Base-by-base conservation (phyloP, 352 stramenopile species). In the Phytophthora europaea region DNA sequence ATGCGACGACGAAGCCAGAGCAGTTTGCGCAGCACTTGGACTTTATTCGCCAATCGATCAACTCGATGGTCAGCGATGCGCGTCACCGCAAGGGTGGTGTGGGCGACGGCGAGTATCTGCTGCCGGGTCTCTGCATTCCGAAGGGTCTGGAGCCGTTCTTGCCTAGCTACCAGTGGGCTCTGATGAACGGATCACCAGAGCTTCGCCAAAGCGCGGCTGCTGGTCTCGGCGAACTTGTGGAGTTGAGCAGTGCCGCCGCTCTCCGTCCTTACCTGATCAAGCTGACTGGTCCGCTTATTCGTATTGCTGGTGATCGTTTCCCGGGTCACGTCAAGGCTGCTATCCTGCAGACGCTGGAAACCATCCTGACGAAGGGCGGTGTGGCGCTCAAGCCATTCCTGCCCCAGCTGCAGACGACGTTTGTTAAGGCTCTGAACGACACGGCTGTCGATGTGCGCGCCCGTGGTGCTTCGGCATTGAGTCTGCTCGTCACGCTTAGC, bases 291-390 rank as follows among this genome's bases (percentile, higher is more conserved):
- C 92, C 94, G 48, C 92, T 99, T 38, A 99, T 99, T 84, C 97
- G 98, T 84, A 99, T 99, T 79, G 98, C 99, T 57, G 98, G 98
- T 62, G 98, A 99, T 73, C 89, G 97, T n/a, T 99, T 99, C 85
- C 92, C 97, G 18, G 89, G 94, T 28, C 93, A 97, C 62, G 97
- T 99, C 43, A 99, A 99, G 87, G 94, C 98, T 70, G 97, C 98
- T 12, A 99, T 99, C 71, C 80, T 99, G 60, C 88, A 99, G 72
- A 99, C 97, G 43, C 81, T 99, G 38, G 94, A 97, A 69, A 92
- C 99, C 20, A 94, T 99, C 65, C 72, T 99, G 36, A 85, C 83
- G 36, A 99, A 99, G 83, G 98, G 97, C 61, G 98, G 98, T 36
- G 90, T 97, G 18, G 94, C 94, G 28, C 88, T 99, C 16, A 98